Percentiles rank a stretch among this genome's conserved stretches.
phyloP scores from a whole-genome alignment of 1,284 basidiomycete genomes.

The Salmacisia buchloeana region DNA sequence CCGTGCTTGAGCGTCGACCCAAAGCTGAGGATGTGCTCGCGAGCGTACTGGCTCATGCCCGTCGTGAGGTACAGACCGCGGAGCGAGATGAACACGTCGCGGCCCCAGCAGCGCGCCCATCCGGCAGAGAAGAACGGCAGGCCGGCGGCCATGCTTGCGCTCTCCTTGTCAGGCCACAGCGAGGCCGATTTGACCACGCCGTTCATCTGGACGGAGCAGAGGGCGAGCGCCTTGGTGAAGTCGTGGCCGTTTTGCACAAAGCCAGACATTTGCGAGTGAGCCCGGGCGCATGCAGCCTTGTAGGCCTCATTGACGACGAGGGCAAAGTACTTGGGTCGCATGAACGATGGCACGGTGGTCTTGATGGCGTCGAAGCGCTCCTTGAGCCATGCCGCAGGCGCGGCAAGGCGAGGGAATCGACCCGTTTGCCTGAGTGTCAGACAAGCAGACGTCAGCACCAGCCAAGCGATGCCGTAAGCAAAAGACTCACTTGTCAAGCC shows the following conservation, averaged over 20 bases:
- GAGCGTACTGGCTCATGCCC: constrained; percentile 31
- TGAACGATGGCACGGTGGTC: constrained; percentile 33
- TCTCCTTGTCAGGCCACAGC: constrained; percentile 37
- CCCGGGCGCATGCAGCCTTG: constrained; percentile 30
- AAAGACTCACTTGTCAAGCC: constrained; percentile 65
- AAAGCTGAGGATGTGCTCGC: constrained; percentile 41
- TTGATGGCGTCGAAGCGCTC: constrained; percentile 41
- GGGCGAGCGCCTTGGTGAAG: constrained; percentile 37
- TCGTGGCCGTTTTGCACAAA: constrained; percentile 38
- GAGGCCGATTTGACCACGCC: constrained; percentile 41
- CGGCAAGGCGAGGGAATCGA: constrained; percentile 28
- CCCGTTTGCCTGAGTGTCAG: constrained; percentile 13
- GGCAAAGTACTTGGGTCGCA: constrained; percentile 46
- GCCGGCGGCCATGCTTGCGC: constrained; percentile 45
- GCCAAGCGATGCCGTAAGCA: not conserved
- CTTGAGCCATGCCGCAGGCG: constrained; percentile 33
- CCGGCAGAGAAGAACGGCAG: constrained; percentile 43
- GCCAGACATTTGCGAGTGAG: constrained; percentile 31
- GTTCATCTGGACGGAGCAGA: constrained; percentile 44
- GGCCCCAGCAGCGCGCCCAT: constrained; percentile 43
- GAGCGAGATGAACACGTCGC: constrained; percentile 45
- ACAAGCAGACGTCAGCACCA: not conserved
- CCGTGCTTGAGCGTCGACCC: constrained; percentile 43
- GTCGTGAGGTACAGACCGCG: constrained; percentile 45
- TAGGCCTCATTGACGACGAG: constrained; percentile 38